phyloP scores from a whole-genome alignment of 441 rosid species.

The Erysimum cheiri region DNA sequence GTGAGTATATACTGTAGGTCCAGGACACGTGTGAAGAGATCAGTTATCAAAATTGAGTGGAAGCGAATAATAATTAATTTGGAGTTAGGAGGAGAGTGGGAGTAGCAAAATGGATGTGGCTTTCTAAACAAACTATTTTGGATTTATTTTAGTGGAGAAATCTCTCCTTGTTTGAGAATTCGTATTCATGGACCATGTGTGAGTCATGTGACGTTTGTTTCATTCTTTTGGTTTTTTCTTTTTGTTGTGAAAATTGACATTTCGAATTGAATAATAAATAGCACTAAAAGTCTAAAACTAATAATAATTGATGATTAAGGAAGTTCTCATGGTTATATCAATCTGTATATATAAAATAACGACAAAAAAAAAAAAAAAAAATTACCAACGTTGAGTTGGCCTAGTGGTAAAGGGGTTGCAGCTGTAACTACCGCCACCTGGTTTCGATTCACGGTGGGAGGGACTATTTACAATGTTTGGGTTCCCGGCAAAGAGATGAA shows the following conservation, averaged over 20 bases:
- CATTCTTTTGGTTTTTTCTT: neutral
- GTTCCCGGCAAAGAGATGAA: no score
- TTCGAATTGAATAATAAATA: neutral
- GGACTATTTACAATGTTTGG: no score
- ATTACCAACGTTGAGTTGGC: no score
- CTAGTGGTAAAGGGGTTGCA: no score
- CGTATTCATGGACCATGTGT: neutral
- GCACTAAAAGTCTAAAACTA: neutral
- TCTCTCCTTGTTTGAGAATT: neutral
- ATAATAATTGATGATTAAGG: neutral
- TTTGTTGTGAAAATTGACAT: neutral
- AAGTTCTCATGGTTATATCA: neutral
- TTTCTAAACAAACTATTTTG: slow-evolving; percentile 1
- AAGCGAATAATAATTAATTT: neutral
- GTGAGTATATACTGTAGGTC: neutral
- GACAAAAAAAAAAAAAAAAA: no score
- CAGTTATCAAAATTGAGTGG: slow-evolving; percentile 10
- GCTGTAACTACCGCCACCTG: no score
- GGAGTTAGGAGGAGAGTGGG: neutral
- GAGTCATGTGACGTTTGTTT: slow-evolving; percentile 25
- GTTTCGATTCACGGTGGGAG: no score
- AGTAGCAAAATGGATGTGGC: slow-evolving; percentile 29
- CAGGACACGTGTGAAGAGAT: slow-evolving; percentile 29
- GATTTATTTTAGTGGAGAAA: neutral
- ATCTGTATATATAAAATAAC: no score